Percentiles rank a stretch among this genome's conserved stretches.
Conservation (phyloP, 1,284 basidiomycete genomes). For the Farysia itapuensis region DNA sequence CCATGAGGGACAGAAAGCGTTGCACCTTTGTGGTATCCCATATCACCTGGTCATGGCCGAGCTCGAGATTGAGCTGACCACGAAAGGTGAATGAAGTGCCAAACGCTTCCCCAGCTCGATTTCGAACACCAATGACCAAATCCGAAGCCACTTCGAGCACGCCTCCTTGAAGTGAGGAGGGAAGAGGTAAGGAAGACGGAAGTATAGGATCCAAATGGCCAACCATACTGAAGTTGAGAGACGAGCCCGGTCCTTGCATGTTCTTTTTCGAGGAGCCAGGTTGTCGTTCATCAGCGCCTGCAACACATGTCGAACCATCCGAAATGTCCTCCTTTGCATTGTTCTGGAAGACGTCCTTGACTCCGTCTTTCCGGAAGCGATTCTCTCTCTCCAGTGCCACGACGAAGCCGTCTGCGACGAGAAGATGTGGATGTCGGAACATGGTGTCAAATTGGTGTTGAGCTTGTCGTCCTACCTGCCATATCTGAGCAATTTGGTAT, state of each 20-base stretch:
- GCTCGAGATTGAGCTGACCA: conserved; percentile 25
- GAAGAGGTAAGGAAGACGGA: conserved; percentile 4
- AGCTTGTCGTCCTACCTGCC: conserved; percentile 30
- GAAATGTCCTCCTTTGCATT: conserved; percentile 1
- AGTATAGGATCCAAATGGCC: conserved; percentile 18
- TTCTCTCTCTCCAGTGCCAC: conserved; percentile 25
- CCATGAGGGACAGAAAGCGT: conserved; percentile 19
- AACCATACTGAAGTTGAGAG: conserved; percentile 39
- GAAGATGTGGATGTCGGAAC: conserved; percentile 23
- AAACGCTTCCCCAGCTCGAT: conserved; percentile 27
- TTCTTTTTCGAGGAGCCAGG: conserved; percentile 35
- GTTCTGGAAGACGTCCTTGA: conserved; percentile 28
- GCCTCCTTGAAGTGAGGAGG: neutral
- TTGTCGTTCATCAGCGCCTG: conserved; percentile 25
- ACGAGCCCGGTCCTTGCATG: conserved; percentile 38
- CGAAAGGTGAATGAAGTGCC: conserved; percentile 34
- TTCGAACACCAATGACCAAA: conserved; percentile 30
- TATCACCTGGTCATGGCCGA: conserved; percentile 23
- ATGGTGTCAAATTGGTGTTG: conserved; percentile 25
- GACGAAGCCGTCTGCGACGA: conserved; percentile 30
- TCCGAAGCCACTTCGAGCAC: conserved; percentile 7
- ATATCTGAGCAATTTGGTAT: conserved; percentile 14
- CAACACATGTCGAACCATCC: neutral
- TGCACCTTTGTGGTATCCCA: conserved; percentile 28
- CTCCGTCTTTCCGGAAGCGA: conserved; percentile 26